A percentile compares a stretch with the other conserved stretches of the same genome.
These are phyloP conservation scores for Planoprotostelium fungivorum DNA, from an alignment of 78 protist species.

Conservation along the genomic window DNA sequence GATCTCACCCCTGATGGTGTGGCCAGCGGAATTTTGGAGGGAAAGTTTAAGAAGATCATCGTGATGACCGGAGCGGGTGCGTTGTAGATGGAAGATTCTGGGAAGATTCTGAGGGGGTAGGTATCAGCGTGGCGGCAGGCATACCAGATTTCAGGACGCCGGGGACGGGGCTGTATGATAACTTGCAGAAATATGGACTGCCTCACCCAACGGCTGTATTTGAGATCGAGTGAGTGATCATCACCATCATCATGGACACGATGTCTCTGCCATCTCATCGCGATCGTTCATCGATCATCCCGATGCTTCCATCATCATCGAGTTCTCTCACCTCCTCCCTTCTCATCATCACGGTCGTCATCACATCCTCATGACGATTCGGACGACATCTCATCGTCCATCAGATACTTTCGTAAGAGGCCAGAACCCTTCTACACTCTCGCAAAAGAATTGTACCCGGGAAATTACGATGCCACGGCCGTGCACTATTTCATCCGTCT, in stretches of 20 bases:
- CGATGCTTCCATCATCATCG: too few species aligned
- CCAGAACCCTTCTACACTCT: conserved; percentile 84
- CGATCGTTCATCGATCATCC: too few species aligned
- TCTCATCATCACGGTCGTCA: too few species aligned
- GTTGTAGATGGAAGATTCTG: background rate
- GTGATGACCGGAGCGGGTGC: conserved; percentile 54
- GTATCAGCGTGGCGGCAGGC: conserved; percentile 67
- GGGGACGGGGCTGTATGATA: conserved; percentile 78
- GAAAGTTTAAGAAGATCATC: conserved; percentile 37
- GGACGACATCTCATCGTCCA: too few species aligned
- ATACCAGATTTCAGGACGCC: conserved; percentile 89
- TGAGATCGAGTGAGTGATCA: conserved; percentile 38
- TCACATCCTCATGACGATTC: too few species aligned
- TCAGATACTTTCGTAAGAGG: conserved; percentile 18
- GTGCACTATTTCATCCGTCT: conserved; percentile 76
- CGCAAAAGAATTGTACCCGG: conserved; percentile 76
- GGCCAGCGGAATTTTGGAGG: background rate
- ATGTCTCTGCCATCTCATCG: background rate
- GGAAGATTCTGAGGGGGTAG: background rate
- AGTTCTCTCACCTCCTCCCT: too few species aligned
- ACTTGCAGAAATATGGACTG: conserved; percentile 71
- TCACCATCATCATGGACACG: too few species aligned
- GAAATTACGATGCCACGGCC: conserved; percentile 66
- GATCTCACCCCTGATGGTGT: background rate
- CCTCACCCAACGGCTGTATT: conserved; percentile 81